Evolutionary conservation across 331 rosid genomes (phyloP), one percentile per base, ranked within the genome.

Genomic region (Ulmus americana): DNA sequence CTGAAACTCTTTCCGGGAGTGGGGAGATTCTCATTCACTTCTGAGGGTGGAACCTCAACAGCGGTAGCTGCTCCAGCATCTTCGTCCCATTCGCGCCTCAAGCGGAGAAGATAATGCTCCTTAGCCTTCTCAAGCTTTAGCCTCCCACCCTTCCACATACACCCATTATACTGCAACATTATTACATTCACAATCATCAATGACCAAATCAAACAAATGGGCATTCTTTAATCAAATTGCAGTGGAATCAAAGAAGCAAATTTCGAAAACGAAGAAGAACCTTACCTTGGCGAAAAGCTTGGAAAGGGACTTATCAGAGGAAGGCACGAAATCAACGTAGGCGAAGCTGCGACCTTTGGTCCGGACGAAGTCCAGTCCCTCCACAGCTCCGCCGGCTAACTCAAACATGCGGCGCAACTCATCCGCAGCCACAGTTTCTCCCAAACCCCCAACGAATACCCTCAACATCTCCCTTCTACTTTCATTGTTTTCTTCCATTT

Each of bases 121-220:
- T 79, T 92, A n/a, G 95, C 98, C 68, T 83, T 92, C 79, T 89
- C 95, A 47, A 92, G 95, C 71, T 44, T 88, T 11, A 92, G 65
- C 72, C 72, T 88, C 42, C 94, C 95, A 64, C 98, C 96, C 73
- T 92, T 89, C 98, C 98, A 86, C 38, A 74, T 79, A 71, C 98
- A 92, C 61, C 98, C 98, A 85, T 86, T 92, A 55, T 92, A 92
- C 98, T 91, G 90, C 50, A 62, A 45, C 55, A 2, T 50, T 16
- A 18, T 13, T 15, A 39, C 38, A 14, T 9, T 41, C 13, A 43
- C 39, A 43, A 43, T 1, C n/a, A 44, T 16, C 8, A 60, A 7
- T 0, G 11, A 18, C 13, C 1, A 39, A 12, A 42, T n/a, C 46
- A n/a, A 40, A 7, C 2, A 20, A 55, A 28, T 55, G 6, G 12